Conservation (phyloP, 2,329 filamentous ascomycete genomes). For the Xylariaceae sp. region DNA sequence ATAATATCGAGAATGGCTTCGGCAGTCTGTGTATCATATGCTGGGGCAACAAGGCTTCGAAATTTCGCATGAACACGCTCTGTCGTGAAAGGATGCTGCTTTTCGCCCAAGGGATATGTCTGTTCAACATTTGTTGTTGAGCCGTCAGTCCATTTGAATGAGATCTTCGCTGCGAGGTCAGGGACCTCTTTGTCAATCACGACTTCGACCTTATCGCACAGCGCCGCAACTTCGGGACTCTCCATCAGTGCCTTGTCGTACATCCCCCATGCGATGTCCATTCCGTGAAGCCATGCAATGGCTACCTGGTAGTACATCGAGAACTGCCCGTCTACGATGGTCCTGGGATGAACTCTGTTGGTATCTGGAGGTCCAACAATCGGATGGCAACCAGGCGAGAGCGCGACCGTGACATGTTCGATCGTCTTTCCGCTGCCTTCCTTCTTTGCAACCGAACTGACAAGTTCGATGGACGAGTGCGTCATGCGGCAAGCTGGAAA, state of each 20-base stretch:
- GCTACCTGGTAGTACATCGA: constrained; percentile 30
- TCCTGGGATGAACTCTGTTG: constrained; percentile 25
- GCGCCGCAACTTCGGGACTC: constrained; percentile 14
- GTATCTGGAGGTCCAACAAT: constrained; percentile 21
- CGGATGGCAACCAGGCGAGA: constrained; percentile 20
- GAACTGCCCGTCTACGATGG: constrained; percentile 28
- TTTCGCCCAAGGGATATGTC: constrained; percentile 21
- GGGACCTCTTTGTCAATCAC: constrained; percentile 11
- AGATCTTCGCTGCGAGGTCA: constrained; percentile 16
- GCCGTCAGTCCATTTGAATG: constrained; percentile 14
- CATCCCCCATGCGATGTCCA: constrained; percentile 22
- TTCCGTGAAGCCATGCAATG: constrained; percentile 23
- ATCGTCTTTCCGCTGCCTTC: constrained; percentile 8
- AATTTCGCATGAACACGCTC: constrained; percentile 24
- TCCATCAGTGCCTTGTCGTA: constrained; percentile 22
- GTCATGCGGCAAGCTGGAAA: constrained; percentile 27
- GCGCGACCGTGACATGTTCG: constrained; percentile 18
- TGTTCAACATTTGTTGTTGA: constrained; percentile 13
- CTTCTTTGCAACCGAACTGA: constrained; percentile 14
- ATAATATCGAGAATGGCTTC: constrained; percentile 14
- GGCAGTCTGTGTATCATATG: constrained; percentile 15
- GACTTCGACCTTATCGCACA: constrained; percentile 21
- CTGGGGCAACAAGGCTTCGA: constrained; percentile 17
- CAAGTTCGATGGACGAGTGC: constrained; percentile 27
- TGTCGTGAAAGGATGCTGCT: constrained; percentile 19